phyloP scores from a whole-genome alignment of 495 filamentous ascomycete species.

The Aspergillus sclerotiicarbonarius region DNA sequence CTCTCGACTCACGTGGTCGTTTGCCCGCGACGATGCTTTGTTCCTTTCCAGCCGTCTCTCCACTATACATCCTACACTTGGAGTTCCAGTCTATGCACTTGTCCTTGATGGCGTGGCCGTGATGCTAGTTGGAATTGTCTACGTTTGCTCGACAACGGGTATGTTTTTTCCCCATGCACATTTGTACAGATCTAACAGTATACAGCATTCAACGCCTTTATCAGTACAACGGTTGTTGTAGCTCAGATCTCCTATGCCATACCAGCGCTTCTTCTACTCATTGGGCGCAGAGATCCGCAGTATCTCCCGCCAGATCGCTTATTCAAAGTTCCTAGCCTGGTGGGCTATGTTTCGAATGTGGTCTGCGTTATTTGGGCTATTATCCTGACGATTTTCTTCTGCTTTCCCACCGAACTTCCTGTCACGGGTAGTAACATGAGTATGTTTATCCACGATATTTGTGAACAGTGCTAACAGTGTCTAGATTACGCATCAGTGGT shows the following conservation, averaged over 20 bases:
- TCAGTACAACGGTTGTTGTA: constrained; percentile 25
- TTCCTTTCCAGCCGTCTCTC: constrained; percentile 25
- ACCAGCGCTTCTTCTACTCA: constrained; percentile 21
- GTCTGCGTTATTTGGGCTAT: constrained; percentile 18
- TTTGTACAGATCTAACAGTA: not conserved
- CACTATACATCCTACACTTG: constrained; percentile 17
- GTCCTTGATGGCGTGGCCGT: constrained; percentile 25
- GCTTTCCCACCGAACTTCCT: constrained; percentile 24
- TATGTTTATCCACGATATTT: constrained; percentile 17
- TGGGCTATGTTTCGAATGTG: constrained; percentile 23
- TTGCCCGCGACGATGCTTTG: constrained; percentile 39
- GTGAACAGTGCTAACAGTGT: not conserved
- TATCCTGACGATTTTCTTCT: constrained; percentile 25
- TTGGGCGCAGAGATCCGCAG: constrained; percentile 11
- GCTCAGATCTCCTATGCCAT: constrained; percentile 29
- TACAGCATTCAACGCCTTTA: constrained; percentile 32
- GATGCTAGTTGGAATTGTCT: constrained; percentile 28
- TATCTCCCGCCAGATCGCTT: constrained; percentile 18
- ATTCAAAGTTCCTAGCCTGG: constrained; percentile 16
- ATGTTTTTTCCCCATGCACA: constrained; percentile 2
- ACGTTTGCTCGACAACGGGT: constrained; percentile 31
- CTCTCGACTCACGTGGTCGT: constrained; percentile 45
- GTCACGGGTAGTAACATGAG: constrained; percentile 28
- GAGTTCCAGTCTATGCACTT: constrained; percentile 27
- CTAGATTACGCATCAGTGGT: constrained; percentile 34